These are phyloP conservation scores for Prunus mume DNA, from an alignment of 306 rosid genomes.

Conservation along the genomic window DNA sequence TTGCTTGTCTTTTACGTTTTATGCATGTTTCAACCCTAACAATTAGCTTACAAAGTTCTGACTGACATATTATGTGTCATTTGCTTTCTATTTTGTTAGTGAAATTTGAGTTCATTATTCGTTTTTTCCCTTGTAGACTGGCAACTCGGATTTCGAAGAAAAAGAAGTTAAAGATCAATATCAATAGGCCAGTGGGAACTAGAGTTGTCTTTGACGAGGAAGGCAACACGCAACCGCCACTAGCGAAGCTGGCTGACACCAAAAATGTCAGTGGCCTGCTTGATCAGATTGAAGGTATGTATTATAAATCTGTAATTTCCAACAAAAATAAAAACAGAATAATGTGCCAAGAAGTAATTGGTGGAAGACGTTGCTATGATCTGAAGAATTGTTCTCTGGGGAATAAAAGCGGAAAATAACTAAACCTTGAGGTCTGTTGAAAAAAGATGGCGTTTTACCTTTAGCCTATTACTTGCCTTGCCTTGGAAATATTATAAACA, in stretches of 20 bases:
- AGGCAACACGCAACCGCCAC: constrained; percentile 70
- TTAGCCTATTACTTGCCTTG: no score
- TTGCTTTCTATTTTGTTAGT: not conserved
- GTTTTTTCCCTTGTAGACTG: constrained; percentile 39
- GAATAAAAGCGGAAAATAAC: no score
- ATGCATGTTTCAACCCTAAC: not conserved
- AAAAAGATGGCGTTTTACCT: no score
- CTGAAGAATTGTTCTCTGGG: not conserved
- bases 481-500: not conserved
- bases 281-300: constrained; percentile 59
- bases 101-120: constrained; percentile 9
- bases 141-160: constrained; percentile 62
- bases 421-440: not conserved
- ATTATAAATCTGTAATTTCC: not conserved
- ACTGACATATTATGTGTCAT: not conserved
- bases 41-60: not conserved
- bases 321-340: not conserved
- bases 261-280: constrained; percentile 37
- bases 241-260: constrained; percentile 67
- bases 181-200: constrained; percentile 73
- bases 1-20: constrained; percentile 6
- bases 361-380: not conserved
- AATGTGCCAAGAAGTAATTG: not conserved
- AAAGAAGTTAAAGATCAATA: constrained; percentile 80
- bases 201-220: constrained; percentile 88